Percentiles rank a stretch among this genome's conserved stretches.
These are phyloP conservation scores for Phoma sp. DNA, from an alignment of 2,329 filamentous ascomycete genomes.

Conservation along the genomic window DNA sequence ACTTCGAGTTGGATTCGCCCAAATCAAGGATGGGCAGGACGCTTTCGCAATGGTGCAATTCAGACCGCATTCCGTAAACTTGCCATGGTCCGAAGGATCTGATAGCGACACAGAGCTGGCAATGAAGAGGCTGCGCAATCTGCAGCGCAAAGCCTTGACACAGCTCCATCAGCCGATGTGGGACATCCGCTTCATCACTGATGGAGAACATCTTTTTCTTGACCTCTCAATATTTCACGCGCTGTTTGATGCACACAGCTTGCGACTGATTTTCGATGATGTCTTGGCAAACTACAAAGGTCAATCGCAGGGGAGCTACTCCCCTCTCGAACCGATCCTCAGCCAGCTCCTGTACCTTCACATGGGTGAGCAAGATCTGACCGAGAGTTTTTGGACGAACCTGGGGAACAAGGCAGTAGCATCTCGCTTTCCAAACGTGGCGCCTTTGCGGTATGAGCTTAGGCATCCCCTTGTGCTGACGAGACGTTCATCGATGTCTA, in stretches of 20 bases:
- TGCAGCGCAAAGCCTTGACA: slow-evolving; percentile 44
- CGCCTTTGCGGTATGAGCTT: slow-evolving; percentile 60
- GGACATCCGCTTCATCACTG: slow-evolving; percentile 61
- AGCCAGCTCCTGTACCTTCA: slow-evolving; percentile 53
- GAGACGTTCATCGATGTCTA: slow-evolving; percentile 49
- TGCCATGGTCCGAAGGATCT: slow-evolving; percentile 44
- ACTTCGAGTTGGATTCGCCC: slow-evolving; percentile 75
- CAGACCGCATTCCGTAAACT: slow-evolving; percentile 29
- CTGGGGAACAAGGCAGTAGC: slow-evolving; percentile 61
- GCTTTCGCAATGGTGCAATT: slow-evolving; percentile 80
- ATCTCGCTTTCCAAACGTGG: slow-evolving; percentile 78
- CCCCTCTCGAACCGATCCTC: slow-evolving; percentile 53
- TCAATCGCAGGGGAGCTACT: slow-evolving; percentile 23
- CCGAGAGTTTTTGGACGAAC: slow-evolving; percentile 67
- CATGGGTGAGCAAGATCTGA: slow-evolving; percentile 33
- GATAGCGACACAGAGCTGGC: slow-evolving; percentile 9
- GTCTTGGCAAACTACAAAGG: slow-evolving; percentile 55
- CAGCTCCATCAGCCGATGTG: slow-evolving; percentile 66
- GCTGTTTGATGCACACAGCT: slow-evolving; percentile 81
- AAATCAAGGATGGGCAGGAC: slow-evolving; percentile 63
- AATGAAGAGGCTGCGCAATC: slow-evolving; percentile 31
- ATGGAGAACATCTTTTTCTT: slow-evolving; percentile 35
- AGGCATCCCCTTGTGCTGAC: slow-evolving; percentile 46
- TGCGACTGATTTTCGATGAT: slow-evolving; percentile 69
- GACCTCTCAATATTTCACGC: slow-evolving; percentile 75